Percentiles rank a stretch among this genome's conserved stretches.
Conservation (phyloP, 805 yeast genomes). For the Wickerhamomyces xylosicus region DNA sequence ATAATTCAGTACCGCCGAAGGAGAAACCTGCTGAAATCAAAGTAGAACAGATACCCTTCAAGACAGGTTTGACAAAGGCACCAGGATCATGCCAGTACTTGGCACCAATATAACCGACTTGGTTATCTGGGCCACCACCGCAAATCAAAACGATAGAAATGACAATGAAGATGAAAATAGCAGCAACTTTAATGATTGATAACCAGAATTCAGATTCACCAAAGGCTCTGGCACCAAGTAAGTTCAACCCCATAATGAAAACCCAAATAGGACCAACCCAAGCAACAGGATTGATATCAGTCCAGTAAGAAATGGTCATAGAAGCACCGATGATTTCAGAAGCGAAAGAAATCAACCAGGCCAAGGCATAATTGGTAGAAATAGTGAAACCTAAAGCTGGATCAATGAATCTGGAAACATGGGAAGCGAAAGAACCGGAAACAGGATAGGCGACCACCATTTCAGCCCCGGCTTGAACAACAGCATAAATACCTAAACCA, state of each 20-base stretch:
- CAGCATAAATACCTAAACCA: conserved; percentile 48
- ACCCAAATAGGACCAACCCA: conserved; percentile 49
- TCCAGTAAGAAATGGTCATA: conserved; percentile 49
- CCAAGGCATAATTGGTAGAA: conserved; percentile 42
- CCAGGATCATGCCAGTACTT: conserved; percentile 43
- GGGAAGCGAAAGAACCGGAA: conserved; percentile 42
- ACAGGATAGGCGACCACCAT: conserved; percentile 42
- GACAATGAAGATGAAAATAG: conserved; percentile 39
- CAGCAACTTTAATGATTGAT: conserved; percentile 33
- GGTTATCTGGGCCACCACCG: conserved; percentile 36
- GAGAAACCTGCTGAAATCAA: conserved; percentile 72
- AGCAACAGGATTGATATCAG: conserved; percentile 39
- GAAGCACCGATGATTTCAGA: conserved; percentile 52
- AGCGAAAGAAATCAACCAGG: conserved; percentile 49
- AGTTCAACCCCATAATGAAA: conserved; percentile 34
- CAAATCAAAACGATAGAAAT: conserved; percentile 34
- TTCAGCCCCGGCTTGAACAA: conserved; percentile 52
- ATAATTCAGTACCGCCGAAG: conserved; percentile 66
- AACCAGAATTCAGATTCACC: conserved; percentile 45
- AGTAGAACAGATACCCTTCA: conserved; percentile 65
- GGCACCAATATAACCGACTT: conserved; percentile 29
- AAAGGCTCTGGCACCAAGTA: conserved; percentile 41
- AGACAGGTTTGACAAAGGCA: conserved; percentile 40
- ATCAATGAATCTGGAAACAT: conserved; percentile 41
- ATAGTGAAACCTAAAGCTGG: conserved; percentile 47